Base-by-base conservation (phyloP, 148 eudicot species). In the Suaeda aralocaspica region DNA sequence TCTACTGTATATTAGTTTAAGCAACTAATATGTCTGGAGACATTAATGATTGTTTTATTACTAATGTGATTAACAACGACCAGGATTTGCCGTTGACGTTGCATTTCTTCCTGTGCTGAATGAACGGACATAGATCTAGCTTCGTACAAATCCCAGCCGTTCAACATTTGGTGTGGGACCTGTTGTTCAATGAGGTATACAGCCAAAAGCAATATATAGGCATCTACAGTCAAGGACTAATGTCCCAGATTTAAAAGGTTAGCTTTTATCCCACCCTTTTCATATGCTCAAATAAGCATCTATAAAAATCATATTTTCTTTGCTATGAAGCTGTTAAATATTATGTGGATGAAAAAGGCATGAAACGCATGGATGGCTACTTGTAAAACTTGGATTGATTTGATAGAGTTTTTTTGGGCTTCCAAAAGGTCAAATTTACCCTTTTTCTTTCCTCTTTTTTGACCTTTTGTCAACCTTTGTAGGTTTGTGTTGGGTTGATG, bases 401-500 rank as follows among this genome's bases (percentile, higher is more conserved):
- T 30, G 18, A 50, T 41, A 19, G 63, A 28, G 48, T 24, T 36
- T 39, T 41, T 64, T 39, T 26, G 62, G 41, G 59, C 31, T 74
- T 48, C 46, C 52, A 24, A 65, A 76, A 64, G 66, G 69, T 72
- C 28, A 44, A 36, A 56, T 33, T 16, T 51, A 64, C 29, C 25
- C 26, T 57, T 45, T 28, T 33, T 44, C 29, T 51, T 69, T 53
- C 24, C 7, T 46, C 57, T 64, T 74, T 65, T 59, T 74, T 68
- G 68, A 59, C 73, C 65, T 14, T 18, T 30, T 76, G 66, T 70
- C 75, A 76, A 76, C 69, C 71, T 71, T 71, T 71, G 71, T 71
- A 65, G 71, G 75, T 74, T 62, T 66, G 50, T 77, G 80, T 77
- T 77, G 80, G 80, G 63, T 77, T 77, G 72, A 41, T 72, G 60